Percentiles rank a stretch among this genome's conserved stretches.
Evolutionary conservation across 306 rosid species (phyloP).

Genomic region (Prunus dulcis): DNA sequence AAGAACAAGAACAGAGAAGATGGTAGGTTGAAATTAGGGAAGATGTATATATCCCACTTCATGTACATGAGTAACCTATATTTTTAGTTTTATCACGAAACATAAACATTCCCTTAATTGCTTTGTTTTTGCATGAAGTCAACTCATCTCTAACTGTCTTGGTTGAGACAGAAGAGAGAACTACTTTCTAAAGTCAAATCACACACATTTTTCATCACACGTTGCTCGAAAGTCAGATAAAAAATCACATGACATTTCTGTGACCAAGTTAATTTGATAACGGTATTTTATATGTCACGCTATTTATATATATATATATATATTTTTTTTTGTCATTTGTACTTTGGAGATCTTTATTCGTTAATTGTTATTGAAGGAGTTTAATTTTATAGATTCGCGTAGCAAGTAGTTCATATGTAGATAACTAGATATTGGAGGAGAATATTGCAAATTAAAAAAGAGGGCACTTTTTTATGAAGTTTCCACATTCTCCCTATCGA

Average conservation of each 20-base stretch:
- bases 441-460: background rate
- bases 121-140: too few species aligned
- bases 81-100: background rate
- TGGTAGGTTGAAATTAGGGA: background rate
- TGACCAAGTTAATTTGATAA: background rate
- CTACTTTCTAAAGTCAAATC: too few species aligned
- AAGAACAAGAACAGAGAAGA: background rate
- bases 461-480: background rate
- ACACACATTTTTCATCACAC: background rate
- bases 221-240: background rate
- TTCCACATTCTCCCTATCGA: background rate
- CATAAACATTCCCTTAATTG: background rate
- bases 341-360: background rate
- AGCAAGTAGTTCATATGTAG: too few species aligned
- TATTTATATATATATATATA: background rate
- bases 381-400: too few species aligned
- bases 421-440: background rate
- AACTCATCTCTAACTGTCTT: too few species aligned
- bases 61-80: constrained; percentile 5
- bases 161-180: too few species aligned
- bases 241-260: background rate
- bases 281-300: background rate
- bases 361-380: too few species aligned
- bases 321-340: too few species aligned
- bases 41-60: background rate